phyloP scores from a whole-genome alignment of 2,329 filamentous ascomycete genomes.

The Fusarium gaditjirri region DNA sequence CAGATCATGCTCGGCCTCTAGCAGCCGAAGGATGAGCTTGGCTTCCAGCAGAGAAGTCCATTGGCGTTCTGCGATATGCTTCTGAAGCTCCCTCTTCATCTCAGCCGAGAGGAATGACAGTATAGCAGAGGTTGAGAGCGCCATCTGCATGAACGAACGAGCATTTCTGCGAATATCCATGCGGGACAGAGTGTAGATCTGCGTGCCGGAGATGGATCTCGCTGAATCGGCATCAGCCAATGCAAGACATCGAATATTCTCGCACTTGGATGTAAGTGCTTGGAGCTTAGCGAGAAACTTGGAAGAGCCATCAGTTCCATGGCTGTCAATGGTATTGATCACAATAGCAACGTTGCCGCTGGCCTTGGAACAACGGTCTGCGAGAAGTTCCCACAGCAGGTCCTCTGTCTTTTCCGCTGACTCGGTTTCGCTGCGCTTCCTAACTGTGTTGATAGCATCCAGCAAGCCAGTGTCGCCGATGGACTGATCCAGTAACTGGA shows the following conservation, averaged over 20 bases:
- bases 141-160: rapidly evolving
- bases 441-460: neutral
- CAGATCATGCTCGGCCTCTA: neutral
- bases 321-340: neutral
- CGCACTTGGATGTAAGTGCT: neutral
- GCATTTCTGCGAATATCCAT: neutral
- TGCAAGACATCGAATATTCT: neutral
- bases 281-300: neutral
- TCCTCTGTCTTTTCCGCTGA: neutral
- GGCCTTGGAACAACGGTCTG: neutral
- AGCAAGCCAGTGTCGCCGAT: neutral
- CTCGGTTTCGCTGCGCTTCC: neutral
- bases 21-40: neutral
- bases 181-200: neutral
- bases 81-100: neutral
- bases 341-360: neutral
- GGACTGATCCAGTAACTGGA: neutral
- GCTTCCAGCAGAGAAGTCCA: neutral
- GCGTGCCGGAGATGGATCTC: neutral
- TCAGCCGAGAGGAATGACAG: neutral
- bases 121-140: neutral
- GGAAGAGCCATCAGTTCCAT: neutral
- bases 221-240: neutral
- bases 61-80: neutral
- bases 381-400: neutral